A percentile compares a stretch with the other conserved stretches of the same genome.
phyloP scores from a whole-genome alignment of 1,284 basidiomycete genomes.

The Coniophora puteana region DNA sequence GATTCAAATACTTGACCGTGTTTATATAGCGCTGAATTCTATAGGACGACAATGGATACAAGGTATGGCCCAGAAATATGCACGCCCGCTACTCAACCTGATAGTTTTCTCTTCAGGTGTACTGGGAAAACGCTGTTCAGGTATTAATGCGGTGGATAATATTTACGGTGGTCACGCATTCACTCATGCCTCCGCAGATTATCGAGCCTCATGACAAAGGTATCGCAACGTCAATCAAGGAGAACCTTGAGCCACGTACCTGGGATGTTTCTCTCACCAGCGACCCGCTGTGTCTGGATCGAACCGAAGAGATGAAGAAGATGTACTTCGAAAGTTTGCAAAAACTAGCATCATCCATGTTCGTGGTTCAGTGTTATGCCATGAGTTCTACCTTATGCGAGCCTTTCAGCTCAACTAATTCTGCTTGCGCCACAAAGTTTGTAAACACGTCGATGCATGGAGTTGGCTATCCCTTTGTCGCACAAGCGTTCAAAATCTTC shows the following conservation, averaged over 20 bases:
- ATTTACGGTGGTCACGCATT: background rate
- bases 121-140: constrained; percentile 84
- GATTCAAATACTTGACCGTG: background rate
- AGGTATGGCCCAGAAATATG: constrained; percentile 37
- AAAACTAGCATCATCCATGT: constrained; percentile 42
- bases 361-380: constrained; percentile 10
- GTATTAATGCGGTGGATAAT: constrained; percentile 31
- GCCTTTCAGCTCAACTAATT: constrained; percentile 1
- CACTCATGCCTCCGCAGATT: constrained; percentile 46
- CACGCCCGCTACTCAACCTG: background rate
- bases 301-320: constrained; percentile 54
- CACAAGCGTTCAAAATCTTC: constrained; percentile 52
- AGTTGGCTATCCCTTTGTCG: constrained; percentile 66
- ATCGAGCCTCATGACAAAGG: constrained; percentile 77
- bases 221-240: constrained; percentile 62
- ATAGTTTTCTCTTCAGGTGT: constrained; percentile 46
- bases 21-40: constrained; percentile 1
- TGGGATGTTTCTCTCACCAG: constrained; percentile 38
- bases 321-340: constrained; percentile 54
- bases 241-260: constrained; percentile 54
- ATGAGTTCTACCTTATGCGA: background rate
- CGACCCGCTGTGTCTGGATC: constrained; percentile 48
- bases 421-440: constrained; percentile 41
- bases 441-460: constrained; percentile 89
- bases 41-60: constrained; percentile 84